phyloP scores from a whole-genome alignment of 306 rosid species.

The Senna siamea region DNA sequence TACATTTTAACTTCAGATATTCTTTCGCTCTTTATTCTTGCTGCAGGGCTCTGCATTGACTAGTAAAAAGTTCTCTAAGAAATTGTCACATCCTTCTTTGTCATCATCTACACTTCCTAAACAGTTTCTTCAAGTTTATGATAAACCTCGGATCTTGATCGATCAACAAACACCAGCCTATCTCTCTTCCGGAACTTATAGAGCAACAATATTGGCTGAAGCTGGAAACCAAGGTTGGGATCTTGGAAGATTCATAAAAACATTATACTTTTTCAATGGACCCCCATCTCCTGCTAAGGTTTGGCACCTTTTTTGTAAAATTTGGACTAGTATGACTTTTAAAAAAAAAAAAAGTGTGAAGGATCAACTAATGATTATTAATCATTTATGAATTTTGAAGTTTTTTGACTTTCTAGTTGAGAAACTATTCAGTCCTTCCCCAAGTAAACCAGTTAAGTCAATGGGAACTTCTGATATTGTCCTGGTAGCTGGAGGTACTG shows the following conservation, averaged over 20 bases:
- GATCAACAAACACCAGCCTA: conserved; percentile 40
- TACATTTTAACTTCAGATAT: conserved; percentile 10
- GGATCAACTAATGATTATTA: conserved; percentile 52
- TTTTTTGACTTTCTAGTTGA: conserved; percentile 77
- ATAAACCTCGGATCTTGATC: conserved; percentile 46
- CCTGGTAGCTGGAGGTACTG: conserved; percentile 95
- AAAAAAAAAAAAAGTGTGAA: background rate
- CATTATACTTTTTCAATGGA: conserved; percentile 76
- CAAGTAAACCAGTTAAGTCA: conserved; percentile 51
- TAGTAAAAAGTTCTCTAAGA: conserved; percentile 41
- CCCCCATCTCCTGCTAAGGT: conserved; percentile 93
- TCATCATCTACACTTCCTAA: conserved; percentile 59
- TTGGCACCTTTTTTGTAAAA: conserved; percentile 13
- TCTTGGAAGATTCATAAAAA: conserved; percentile 77
- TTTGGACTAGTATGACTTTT: conserved; percentile 11
- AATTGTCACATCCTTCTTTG: conserved; percentile 44
- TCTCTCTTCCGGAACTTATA: conserved; percentile 44
- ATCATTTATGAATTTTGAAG: conserved; percentile 63
- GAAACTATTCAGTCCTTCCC: conserved; percentile 66
- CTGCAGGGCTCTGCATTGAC: conserved; percentile 68
- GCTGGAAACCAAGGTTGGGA: conserved; percentile 77
- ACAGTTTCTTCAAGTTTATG: conserved; percentile 71
- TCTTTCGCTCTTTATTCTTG: conserved; percentile 24
- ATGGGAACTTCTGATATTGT: conserved; percentile 80
- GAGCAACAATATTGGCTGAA: conserved; percentile 59